Evolutionary conservation across 352 stramenopile genomes (phyloP).

Genomic region (Phytopythium vexans): DNA sequence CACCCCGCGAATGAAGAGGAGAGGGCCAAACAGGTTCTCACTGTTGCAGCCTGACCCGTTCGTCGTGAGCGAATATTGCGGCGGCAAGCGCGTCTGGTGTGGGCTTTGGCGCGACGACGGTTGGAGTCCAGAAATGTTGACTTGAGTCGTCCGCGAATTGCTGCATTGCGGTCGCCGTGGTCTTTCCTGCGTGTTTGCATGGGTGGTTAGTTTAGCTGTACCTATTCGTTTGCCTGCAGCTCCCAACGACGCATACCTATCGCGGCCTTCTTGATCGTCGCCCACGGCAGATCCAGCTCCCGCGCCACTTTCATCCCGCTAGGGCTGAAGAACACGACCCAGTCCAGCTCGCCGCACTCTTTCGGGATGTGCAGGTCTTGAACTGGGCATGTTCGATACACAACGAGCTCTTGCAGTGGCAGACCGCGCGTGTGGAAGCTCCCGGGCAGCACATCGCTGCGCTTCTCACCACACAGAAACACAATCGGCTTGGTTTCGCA

Average conservation of each 20-base stretch:
- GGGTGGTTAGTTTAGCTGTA: not conserved
- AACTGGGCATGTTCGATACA: slow-evolving; percentile 60
- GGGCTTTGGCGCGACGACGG: slow-evolving; percentile 52
- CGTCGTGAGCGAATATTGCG: slow-evolving; percentile 31
- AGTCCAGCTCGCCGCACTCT: slow-evolving; percentile 36
- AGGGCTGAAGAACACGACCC: slow-evolving; percentile 82
- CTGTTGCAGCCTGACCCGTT: not conserved
- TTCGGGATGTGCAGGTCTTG: slow-evolving; percentile 39
- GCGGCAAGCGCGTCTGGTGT: slow-evolving; percentile 47
- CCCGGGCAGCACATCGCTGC: slow-evolving; percentile 49
- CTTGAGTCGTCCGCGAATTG: slow-evolving; percentile 34
- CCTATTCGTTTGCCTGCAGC: not conserved
- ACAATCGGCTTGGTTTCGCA: slow-evolving; percentile 48
- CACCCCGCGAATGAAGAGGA: too few species aligned
- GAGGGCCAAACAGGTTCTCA: too few species aligned
- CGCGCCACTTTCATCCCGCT: slow-evolving; percentile 67
- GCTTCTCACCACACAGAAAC: slow-evolving; percentile 80
- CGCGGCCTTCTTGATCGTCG: slow-evolving; percentile 62
- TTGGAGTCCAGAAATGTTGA: slow-evolving; percentile 40
- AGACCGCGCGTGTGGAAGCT: slow-evolving; percentile 50
- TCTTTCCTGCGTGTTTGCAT: slow-evolving; percentile 43
- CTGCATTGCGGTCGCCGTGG: slow-evolving; percentile 52
- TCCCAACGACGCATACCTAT: slow-evolving; percentile 43
- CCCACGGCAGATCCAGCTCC: slow-evolving; percentile 38
- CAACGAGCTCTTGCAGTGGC: slow-evolving; percentile 55